Conservation (phyloP, 2,329 filamentous ascomycete genomes). For the Monilinia fructicola region DNA sequence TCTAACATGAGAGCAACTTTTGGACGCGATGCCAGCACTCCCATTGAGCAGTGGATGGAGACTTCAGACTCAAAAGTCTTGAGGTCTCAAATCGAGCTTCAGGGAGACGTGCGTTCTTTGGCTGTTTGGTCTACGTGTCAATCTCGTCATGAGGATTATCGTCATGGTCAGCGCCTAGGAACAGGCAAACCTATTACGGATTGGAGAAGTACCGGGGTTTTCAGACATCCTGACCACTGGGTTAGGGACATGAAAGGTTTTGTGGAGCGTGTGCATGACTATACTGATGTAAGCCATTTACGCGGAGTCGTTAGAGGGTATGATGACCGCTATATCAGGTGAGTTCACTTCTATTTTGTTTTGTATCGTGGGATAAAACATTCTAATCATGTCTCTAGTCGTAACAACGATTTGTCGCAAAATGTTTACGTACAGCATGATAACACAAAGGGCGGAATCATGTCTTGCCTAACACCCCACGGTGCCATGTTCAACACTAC, state of each 20-base stretch:
- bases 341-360: constrained; percentile 32
- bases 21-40: constrained; percentile 58
- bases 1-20: background rate
- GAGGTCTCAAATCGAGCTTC: background rate
- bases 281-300: constrained; percentile 62
- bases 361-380: constrained; percentile 2
- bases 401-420: constrained; percentile 66
- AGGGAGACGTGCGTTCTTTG: constrained; percentile 39
- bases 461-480: constrained; percentile 66
- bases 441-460: constrained; percentile 52
- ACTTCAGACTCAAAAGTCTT: constrained; percentile 46
- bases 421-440: constrained; percentile 64
- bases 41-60: constrained; percentile 60
- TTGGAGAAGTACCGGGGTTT: constrained; percentile 53
- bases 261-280: constrained; percentile 62
- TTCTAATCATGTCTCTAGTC: constrained; percentile 43
- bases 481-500: constrained; percentile 62
- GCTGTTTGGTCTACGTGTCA: background rate
- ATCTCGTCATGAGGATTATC: constrained; percentile 57
- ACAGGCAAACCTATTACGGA: constrained; percentile 52
- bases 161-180: constrained; percentile 53
- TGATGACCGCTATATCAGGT: constrained; percentile 60
- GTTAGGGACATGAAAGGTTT: constrained; percentile 49
- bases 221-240: constrained; percentile 51
- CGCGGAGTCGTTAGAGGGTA: constrained; percentile 49